These are phyloP conservation scores for Penicillium lividum DNA, from an alignment of 495 filamentous ascomycete genomes.

Conservation along the genomic window DNA sequence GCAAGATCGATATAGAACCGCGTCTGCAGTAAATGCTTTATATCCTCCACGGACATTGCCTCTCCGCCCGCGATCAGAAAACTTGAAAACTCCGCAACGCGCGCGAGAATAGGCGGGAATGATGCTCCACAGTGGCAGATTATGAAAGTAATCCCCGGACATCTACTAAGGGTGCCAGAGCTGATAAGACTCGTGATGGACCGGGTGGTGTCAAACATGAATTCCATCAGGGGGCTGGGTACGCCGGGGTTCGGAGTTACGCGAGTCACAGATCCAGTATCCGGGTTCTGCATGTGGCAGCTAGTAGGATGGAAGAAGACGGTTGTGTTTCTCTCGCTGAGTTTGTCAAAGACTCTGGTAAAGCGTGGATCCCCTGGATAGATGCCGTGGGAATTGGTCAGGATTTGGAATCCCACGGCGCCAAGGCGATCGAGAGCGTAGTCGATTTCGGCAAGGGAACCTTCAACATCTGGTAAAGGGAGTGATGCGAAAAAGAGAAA, in stretches of 20 bases:
- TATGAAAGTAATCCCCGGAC: constrained; percentile 47
- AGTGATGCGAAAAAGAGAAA: constrained; percentile 55
- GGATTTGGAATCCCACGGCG: constrained; percentile 50
- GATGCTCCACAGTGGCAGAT: constrained; percentile 52
- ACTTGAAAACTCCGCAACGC: constrained; percentile 39
- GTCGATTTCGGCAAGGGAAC: constrained; percentile 45
- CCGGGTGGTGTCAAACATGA: constrained; percentile 56
- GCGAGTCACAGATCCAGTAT: constrained; percentile 9
- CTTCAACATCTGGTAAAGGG: constrained; percentile 48
- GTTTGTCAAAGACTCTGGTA: constrained; percentile 39
- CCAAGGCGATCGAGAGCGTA: constrained; percentile 36
- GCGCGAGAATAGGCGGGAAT: constrained; percentile 45
- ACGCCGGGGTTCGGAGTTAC: constrained; percentile 34
- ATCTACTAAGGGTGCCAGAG: constrained; percentile 44
- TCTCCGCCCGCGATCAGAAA: constrained; percentile 11
- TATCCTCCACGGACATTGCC: constrained; percentile 15
- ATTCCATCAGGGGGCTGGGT: constrained; percentile 54
- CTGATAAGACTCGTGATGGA: constrained; percentile 50
- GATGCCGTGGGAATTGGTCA: constrained; percentile 49
- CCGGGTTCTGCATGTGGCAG: constrained; percentile 15
- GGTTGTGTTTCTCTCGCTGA: constrained; percentile 35
- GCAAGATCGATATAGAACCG: constrained; percentile 55
- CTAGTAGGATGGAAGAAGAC: constrained; percentile 58
- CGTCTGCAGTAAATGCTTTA: constrained; percentile 31
- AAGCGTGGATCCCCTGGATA: constrained; percentile 52